Conservation (phyloP, 2,329 filamentous ascomycete genomes). For the Sodiomyces alkalinus region DNA sequence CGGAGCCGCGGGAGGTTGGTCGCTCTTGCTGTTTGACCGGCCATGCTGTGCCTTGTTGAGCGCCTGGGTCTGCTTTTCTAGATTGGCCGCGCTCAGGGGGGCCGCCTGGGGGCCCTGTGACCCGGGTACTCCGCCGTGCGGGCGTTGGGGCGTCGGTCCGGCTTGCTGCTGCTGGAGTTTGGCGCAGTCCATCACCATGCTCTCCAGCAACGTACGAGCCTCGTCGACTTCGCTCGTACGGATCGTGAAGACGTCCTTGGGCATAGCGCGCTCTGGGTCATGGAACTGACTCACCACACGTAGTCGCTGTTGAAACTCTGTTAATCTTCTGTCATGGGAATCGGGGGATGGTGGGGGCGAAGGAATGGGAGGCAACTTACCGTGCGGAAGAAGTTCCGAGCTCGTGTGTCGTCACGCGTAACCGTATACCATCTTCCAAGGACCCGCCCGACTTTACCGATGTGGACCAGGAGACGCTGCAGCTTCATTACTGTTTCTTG, state of each 20-base stretch:
- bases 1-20: conserved; percentile 38
- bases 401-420: conserved; percentile 32
- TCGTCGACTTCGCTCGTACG: conserved; percentile 34
- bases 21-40: conserved; percentile 27
- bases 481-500: conserved; percentile 29
- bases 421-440: conserved; percentile 32
- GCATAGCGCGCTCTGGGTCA: conserved; percentile 29
- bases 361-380: conserved; percentile 20
- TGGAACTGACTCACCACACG: conserved; percentile 38
- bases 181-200: conserved; percentile 33
- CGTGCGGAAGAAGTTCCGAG: conserved; percentile 35
- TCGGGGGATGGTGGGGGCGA: too few species aligned
- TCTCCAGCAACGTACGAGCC: conserved; percentile 29
- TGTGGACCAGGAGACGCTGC: conserved; percentile 21
- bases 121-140: conserved; percentile 4
- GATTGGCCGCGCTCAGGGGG: conserved; percentile 29
- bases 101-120: conserved; percentile 7
- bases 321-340: too few species aligned
- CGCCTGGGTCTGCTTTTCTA: conserved; percentile 35
- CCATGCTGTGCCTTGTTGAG: conserved; percentile 28
- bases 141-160: conserved; percentile 2
- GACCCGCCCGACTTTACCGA: conserved; percentile 27
- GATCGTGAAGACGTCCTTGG: conserved; percentile 36
- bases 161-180: conserved; percentile 16
- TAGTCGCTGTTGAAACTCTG: conserved; percentile 31